Base-by-base conservation (phyloP, 495 filamentous ascomycete genomes). In the Trichoderma gamsii region DNA sequence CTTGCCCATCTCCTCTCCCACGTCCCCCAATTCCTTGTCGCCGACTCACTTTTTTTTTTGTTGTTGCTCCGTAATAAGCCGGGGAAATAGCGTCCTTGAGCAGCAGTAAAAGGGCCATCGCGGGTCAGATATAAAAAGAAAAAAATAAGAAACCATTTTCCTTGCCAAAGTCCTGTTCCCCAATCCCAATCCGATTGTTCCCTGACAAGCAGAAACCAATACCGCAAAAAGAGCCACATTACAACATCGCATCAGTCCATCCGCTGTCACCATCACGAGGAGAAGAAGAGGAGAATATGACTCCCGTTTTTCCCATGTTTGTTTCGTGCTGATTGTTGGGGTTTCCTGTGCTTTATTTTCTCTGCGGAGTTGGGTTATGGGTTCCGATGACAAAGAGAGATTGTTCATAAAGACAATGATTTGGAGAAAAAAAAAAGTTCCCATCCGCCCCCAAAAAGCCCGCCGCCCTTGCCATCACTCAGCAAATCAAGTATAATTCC, bases 401-500 rank as follows among this genome's bases (percentile, higher is more conserved):
- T 43, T 23, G 11, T 64, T 43, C 21, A 27, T 65, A 16, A 23
- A 23, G 63, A 21, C 41, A 44, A 59, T 43, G 4, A 61, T 44
- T 63, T 59, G 56, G 51, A 67, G 66, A 63, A 61, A 44, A 41
- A 63, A 61, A 44, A 41, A 44, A 63, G 66, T 63, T 61, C 12
- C 66, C 51, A 13, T 27, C 51, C 29, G 46, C 51, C 29, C 15
- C 38, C 49, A 63, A 41, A 65, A n/a, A 41, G n/a, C 32, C 63
- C 63, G 66, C 51, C 66, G 21, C 66, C 51, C 46, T 61, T 56
- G 66, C 66, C 66, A 67, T 61, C 63, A 41, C 63, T 44, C 66
- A 67, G 66, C 66, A 67, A 63, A 67, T 67, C 46, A 67, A 67
- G 66, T 63, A 27, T 61, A 65, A 65, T 65, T 44, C 32, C 52